Evolutionary conservation across 2,329 filamentous ascomycete genomes (phyloP), one percentile per base, ranked within the genome.

Genomic region (Pestalotiopsis sp.): DNA sequence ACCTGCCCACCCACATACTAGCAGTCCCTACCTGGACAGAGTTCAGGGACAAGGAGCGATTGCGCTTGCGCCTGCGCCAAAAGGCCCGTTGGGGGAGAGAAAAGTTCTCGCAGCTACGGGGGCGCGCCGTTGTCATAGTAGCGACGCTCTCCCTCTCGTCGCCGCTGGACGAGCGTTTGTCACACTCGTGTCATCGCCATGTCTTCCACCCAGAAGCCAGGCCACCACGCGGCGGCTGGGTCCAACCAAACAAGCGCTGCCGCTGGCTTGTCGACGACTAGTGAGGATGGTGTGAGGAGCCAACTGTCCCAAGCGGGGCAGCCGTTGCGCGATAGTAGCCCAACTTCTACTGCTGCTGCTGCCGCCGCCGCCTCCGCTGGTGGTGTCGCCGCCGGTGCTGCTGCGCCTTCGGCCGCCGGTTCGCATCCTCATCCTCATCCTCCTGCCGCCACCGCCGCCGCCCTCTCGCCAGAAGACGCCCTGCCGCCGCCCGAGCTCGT

Each of bases 261-360:
- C 31, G 17, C 59, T 36, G 59, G n/a, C n/a, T 31, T 36, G 27
- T 36, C 59, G 59, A 62, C 59, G 25, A 36, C 31, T 62, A 62
- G 59, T 39, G 27, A 62, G 38, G n/a, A 62, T 62, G 59, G 31
- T 62, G 31, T 31, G 38, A 45, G 20, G 52, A 45, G 65, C 65
- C 23, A 67, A 41, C 52, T 61, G 52, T 31, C 65, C 56, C 52
- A 67, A 67, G 65, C 65, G 65, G 65, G 65, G 56, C 65, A 59
- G 56, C 65, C 65, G 65, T 67, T 45, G 56, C 27, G 31, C 45
- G 49, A 38, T 39, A 41, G n/a, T 38, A 12, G 52, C 14, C 27
- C 61, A 5, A 36, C 59, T 62, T 27, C 25, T 38, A 17, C 20
- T 57, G 25, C 25, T 9, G 14, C 25, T 23, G 27, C 14, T 12